These are phyloP conservation scores for Coemansia javaensis DNA, from an alignment of 192 early-diverging fungal species.

Conservation along the genomic window DNA sequence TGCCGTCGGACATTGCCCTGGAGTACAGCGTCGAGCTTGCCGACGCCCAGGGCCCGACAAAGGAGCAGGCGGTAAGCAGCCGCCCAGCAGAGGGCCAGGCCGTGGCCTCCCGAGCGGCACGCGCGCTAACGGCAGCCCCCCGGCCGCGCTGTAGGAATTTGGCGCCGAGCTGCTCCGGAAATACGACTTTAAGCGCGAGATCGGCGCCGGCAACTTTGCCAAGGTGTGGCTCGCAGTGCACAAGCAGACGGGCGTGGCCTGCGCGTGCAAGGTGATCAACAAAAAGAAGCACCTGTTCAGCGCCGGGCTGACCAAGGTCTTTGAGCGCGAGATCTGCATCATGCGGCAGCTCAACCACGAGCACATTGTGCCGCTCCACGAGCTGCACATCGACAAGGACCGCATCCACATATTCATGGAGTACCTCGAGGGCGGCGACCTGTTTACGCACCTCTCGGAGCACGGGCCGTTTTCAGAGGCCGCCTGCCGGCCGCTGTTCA, in stretches of 20 bases:
- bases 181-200: slow-evolving; percentile 47
- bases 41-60: slow-evolving; percentile 1
- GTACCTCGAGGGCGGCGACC: slow-evolving; percentile 45
- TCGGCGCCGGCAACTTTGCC: slow-evolving; percentile 51
- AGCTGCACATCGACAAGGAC: slow-evolving; percentile 39
- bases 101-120: too few species aligned
- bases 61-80: slow-evolving; percentile 8
- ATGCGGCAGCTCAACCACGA: slow-evolving; percentile 32
- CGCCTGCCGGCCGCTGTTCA: slow-evolving; percentile 41
- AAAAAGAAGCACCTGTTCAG: slow-evolving; percentile 40
- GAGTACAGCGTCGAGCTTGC: slow-evolving; percentile 42
- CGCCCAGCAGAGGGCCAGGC: too few species aligned
- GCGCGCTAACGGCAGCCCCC: neutral
- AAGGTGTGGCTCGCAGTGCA: slow-evolving; percentile 48
- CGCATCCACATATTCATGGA: slow-evolving; percentile 52
- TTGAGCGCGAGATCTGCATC: slow-evolving; percentile 46
- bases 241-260: slow-evolving; percentile 38
- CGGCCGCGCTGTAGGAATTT: slow-evolving; percentile 12
- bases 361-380: slow-evolving; percentile 41
- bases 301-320: slow-evolving; percentile 36
- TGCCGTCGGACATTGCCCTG: slow-evolving; percentile 36
- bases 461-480: slow-evolving; percentile 33
- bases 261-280: slow-evolving; percentile 51
- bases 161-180: slow-evolving; percentile 18
- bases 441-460: slow-evolving; percentile 40